phyloP scores from a whole-genome alignment of 495 filamentous ascomycete genomes.

The Barbatosphaeria neglecta region DNA sequence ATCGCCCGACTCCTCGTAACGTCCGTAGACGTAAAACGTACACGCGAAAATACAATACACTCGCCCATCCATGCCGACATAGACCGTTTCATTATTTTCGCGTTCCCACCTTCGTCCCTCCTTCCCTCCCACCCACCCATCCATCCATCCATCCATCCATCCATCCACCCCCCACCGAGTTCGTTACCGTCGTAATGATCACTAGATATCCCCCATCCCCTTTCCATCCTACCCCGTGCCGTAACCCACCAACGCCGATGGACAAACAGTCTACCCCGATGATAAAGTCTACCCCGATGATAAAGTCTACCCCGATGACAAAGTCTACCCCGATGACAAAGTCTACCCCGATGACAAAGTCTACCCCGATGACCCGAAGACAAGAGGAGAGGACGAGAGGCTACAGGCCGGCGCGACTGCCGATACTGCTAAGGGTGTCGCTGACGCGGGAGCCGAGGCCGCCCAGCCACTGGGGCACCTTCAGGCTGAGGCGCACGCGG shows the following conservation, averaged over 20 bases:
- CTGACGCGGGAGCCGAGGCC: constrained; percentile 27
- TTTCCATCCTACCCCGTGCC: too few relatives aligned
- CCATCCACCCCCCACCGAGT: background rate
- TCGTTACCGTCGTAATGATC: background rate
- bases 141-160: background rate
- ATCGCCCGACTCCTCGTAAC: too few relatives aligned
- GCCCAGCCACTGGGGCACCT: constrained; percentile 37
- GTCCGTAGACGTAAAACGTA: too few relatives aligned
- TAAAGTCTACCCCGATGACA: too few relatives aligned
- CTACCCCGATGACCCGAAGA: too few relatives aligned
- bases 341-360: too few relatives aligned
- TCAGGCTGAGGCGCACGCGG: constrained; percentile 51
- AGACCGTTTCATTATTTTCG: background rate
- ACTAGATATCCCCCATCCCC: background rate
- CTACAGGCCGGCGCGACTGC: constrained; percentile 19
- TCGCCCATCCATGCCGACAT: background rate
- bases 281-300: too few relatives aligned
- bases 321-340: too few relatives aligned
- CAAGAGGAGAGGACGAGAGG: too few relatives aligned
- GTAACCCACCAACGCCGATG: too few relatives aligned
- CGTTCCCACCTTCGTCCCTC: background rate
- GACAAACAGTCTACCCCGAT: too few relatives aligned
- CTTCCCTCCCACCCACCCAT: background rate
- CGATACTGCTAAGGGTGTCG: constrained; percentile 27
- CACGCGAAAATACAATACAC: background rate